Percentiles rank a stretch among this genome's conserved stretches.
phyloP scores from a whole-genome alignment of 2,329 filamentous ascomycete species.

The Gaeumannomyces tritici region DNA sequence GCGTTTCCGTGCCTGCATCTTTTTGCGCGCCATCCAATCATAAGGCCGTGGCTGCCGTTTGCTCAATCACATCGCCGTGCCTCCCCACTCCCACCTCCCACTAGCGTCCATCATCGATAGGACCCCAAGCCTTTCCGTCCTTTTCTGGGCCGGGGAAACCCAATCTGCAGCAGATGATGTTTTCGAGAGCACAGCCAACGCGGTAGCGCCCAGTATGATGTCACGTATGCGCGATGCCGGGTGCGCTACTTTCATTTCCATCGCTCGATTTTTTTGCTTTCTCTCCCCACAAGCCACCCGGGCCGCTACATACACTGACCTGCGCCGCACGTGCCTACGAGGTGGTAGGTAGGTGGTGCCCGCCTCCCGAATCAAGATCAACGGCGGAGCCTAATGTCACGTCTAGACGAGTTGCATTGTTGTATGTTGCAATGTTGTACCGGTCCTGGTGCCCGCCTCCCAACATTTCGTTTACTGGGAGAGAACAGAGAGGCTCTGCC shows the following conservation, averaged over 20 bases:
- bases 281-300: no score
- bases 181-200: not conserved
- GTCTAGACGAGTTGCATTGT: not conserved
- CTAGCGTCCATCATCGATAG: not conserved
- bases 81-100: no score
- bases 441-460: no score
- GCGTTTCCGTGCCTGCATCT: not conserved
- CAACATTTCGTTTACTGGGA: no score
- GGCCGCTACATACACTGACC: no score
- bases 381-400: not conserved
- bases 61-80: not conserved
- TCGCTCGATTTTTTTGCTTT: no score
- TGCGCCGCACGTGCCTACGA: not conserved
- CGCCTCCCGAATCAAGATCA: not conserved
- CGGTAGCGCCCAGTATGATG: not conserved
- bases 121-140: not conserved
- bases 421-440: not conserved
- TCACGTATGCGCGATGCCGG: not conserved
- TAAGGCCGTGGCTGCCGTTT: not conserved
- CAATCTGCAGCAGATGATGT: not conserved
- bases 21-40: not conserved
- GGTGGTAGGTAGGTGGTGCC: no score
- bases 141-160: not conserved
- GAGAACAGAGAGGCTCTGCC: not conserved
- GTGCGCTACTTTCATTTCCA: no score